Conservation (phyloP, 208 protist species). For the Trypanosoma lewisi region DNA sequence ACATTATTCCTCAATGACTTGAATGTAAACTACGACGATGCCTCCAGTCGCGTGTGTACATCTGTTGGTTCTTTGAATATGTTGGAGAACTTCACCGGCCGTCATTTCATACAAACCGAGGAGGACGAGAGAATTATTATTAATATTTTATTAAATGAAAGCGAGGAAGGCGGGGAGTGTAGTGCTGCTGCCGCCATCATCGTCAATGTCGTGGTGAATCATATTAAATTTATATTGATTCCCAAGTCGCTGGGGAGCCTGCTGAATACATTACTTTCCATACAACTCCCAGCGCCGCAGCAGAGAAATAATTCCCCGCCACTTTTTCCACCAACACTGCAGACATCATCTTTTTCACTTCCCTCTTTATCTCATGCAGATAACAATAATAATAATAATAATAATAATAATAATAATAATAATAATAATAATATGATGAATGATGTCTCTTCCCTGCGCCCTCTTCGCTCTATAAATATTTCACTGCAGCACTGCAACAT, state of each 20-base stretch:
- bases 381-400: not conserved
- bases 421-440: not conserved
- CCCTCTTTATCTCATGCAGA: too few species aligned
- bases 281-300: slow-evolving; percentile 43
- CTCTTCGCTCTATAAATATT: not conserved
- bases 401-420: not conserved
- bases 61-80: slow-evolving; percentile 40
- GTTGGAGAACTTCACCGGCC: slow-evolving; percentile 66
- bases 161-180: too few species aligned
- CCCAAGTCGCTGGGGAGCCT: slow-evolving; percentile 65
- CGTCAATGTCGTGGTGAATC: slow-evolving; percentile 31
- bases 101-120: slow-evolving; percentile 43
- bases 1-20: slow-evolving; percentile 44
- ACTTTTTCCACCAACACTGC: not conserved
- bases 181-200: too few species aligned
- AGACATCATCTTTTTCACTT: too few species aligned
- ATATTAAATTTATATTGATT: slow-evolving; percentile 54
- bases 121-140: slow-evolving; percentile 21
- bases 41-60: slow-evolving; percentile 40
- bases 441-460: not conserved
- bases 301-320: not conserved
- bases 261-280: slow-evolving; percentile 67
- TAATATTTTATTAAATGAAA: too few species aligned
- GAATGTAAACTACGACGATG: slow-evolving; percentile 28
- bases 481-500: too few species aligned